phyloP scores from a whole-genome alignment of 139 green algal species.

The Mesotaenium endlicherianum region DNA sequence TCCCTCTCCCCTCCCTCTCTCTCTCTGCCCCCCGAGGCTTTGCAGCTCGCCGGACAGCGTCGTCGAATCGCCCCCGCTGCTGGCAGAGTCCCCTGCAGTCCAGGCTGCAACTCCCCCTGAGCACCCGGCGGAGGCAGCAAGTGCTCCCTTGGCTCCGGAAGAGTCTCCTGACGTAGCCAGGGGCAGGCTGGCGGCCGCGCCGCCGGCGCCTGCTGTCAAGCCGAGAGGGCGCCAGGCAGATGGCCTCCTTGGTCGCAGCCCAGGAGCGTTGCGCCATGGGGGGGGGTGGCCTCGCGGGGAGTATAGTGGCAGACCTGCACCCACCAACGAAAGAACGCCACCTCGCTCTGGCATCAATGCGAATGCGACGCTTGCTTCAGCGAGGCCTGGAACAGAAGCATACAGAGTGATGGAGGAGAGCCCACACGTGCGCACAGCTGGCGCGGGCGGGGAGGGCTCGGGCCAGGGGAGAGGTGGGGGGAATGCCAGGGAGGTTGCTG shows the following conservation, averaged over 20 bases:
- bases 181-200: not conserved
- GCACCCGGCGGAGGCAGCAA: not conserved
- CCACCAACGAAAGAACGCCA: no score
- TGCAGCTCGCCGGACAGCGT: slow-evolving; percentile 4
- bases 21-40: not conserved
- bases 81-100: not conserved
- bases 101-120: not conserved
- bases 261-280: not conserved
- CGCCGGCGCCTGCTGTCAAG: not conserved
- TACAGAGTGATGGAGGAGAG: no score
- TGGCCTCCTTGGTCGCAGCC: not conserved
- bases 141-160: not conserved
- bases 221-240: not conserved
- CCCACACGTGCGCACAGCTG: no score
- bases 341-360: no score
- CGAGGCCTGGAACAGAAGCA: no score
- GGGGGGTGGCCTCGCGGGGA: not conserved
- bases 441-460: no score
- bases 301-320: no score
- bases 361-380: no score
- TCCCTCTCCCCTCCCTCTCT: no score
- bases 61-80: not conserved
- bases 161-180: not conserved
- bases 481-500: no score
- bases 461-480: no score